phyloP scores from a whole-genome alignment of 495 filamentous ascomycete species.

The Aspergillus campestris region DNA sequence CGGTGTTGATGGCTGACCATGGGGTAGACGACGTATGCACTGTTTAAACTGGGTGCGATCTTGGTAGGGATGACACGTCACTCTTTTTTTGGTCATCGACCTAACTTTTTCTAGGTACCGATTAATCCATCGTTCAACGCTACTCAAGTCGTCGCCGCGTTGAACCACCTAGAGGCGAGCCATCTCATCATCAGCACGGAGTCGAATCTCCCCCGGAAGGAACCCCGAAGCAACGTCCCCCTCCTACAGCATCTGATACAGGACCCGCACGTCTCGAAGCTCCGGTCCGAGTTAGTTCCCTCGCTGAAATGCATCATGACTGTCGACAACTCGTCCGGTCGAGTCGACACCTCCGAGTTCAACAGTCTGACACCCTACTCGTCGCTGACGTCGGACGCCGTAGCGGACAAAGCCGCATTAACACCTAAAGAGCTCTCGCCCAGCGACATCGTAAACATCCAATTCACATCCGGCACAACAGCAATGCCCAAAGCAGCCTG shows the following conservation, averaged over 20 bases:
- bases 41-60: conserved; percentile 89
- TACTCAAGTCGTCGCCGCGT: conserved; percentile 65
- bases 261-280: conserved; percentile 41
- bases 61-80: conserved; percentile 43
- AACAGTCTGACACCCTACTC: conserved; percentile 46
- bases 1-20: not conserved
- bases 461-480: conserved; percentile 94
- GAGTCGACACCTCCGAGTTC: conserved; percentile 41
- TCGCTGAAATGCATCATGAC: conserved; percentile 62
- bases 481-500: conserved; percentile 86
- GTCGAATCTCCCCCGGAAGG: conserved; percentile 76
- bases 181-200: conserved; percentile 79
- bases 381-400: conserved; percentile 35
- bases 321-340: conserved; percentile 68
- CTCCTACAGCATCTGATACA: conserved; percentile 59
- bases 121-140: conserved; percentile 88
- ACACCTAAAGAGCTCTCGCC: conserved; percentile 44
- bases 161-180: conserved; percentile 64
- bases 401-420: conserved; percentile 36
- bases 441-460: conserved; percentile 82
- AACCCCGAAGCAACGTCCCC: conserved; percentile 65
- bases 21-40: conserved; percentile 62
- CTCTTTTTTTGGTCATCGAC: not conserved
- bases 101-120: conserved; percentile 49
- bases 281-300: conserved; percentile 59